Evolutionary conservation across 176 grass and related monocot genomes (phyloP).

Genomic region (Triticum aestivum): DNA sequence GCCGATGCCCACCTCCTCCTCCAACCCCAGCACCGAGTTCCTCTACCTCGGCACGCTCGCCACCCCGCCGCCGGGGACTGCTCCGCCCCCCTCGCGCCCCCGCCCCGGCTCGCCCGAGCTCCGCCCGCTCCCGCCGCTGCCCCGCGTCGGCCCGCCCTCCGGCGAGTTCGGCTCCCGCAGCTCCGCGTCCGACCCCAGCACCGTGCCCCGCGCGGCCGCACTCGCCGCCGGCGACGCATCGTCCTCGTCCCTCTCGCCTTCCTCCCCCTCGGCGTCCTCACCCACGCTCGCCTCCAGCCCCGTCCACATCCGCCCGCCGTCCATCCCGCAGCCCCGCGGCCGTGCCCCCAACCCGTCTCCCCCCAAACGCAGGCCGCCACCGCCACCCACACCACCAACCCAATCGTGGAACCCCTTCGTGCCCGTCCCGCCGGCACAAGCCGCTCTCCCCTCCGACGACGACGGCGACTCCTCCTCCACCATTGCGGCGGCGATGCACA

Average conservation of each 20-base stretch:
- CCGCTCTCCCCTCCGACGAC: background rate
- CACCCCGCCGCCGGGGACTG: slow-evolving; percentile 2
- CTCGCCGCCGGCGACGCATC: background rate
- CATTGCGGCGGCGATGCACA: background rate
- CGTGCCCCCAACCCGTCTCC: slow-evolving; percentile 38
- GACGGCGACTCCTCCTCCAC: background rate
- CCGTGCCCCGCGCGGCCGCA: background rate
- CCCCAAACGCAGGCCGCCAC: slow-evolving; percentile 26
- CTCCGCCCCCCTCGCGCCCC: background rate
- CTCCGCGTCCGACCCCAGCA: background rate
- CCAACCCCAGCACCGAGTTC: slow-evolving; percentile 61
- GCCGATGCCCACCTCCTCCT: slow-evolving; percentile 52
- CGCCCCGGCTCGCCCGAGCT: slow-evolving; percentile 54
- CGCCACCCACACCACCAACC: background rate
- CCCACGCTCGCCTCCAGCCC: slow-evolving; percentile 53
- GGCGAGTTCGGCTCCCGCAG: slow-evolving; percentile 39
- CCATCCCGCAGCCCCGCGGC: slow-evolving; percentile 39
- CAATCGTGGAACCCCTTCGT: slow-evolving; percentile 46
- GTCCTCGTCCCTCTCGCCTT: slow-evolving; percentile 34
- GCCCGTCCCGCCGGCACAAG: background rate
- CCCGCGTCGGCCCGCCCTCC: slow-evolving; percentile 38
- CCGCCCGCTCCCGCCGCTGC: slow-evolving; percentile 58
- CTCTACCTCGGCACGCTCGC: slow-evolving; percentile 62
- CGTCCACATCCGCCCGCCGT: slow-evolving; percentile 37
- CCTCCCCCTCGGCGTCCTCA: slow-evolving; percentile 37